Evolutionary conservation across 2,329 filamentous ascomycete genomes (phyloP), one percentile per base, ranked within the genome.

Genomic region (Xylaria sp.): DNA sequence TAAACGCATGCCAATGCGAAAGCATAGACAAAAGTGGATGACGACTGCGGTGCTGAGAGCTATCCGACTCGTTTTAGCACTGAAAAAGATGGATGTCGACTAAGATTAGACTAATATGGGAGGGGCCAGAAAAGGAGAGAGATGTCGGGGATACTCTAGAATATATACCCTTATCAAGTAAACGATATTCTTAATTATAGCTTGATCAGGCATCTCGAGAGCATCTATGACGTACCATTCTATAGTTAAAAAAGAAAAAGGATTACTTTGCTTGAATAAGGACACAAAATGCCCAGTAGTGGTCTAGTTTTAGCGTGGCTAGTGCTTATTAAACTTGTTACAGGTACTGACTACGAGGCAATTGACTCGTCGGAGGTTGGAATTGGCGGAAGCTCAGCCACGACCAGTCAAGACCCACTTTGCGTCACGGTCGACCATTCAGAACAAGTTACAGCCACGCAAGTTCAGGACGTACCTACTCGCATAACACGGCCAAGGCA

Each of bases 401-500:
- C 48, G 14, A 14, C 21, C 21, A 34, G 12, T 42, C 39, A 48
- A 51, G 59, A 32, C 24, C 67, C 67, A 67, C 67, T 50, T 34
- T 21, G 27, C 12, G 39, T 56, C 21, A 19, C 59, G 53, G 34
- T 32, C 48, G 60, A 27, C 68, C 68, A 69, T 61, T 68, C 61
- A 69, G 32, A 61, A 42, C 47, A 32, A 42, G 50, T 53, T 54
- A 53, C 60, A 65, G 69, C 72, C 68, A 71, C 66, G 67, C 69
- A 57, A 12, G 57, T 55, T 47, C 63, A 69, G 69, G 66, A 66
- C 21, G 34, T 21, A 27, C 24, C 24, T 27, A 27, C 24, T n/a
- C n/a, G 24, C 24, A 27, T 27, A 27, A 57, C 14, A 56, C 50
- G 27, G 62, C 59, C 64, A 64, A 67, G 67, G 50, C 36, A 62